Conservation (phyloP, 2,329 filamentous ascomycete genomes). For the Claviceps pazoutovae region DNA sequence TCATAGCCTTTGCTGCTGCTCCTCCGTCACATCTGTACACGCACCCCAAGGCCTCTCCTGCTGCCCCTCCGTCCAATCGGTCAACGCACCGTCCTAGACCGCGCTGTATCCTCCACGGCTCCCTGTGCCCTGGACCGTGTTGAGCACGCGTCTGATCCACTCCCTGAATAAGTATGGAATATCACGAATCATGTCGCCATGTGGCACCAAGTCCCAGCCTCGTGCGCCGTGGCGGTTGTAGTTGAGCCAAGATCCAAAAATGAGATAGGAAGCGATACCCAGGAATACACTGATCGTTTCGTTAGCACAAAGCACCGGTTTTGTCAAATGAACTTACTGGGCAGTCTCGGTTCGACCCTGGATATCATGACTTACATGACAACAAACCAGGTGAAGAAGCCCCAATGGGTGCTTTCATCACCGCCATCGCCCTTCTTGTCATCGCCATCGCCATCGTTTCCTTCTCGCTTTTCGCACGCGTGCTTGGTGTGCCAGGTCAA, state of each 20-base stretch:
- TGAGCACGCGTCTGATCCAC: conserved; percentile 65
- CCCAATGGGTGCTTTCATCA: conserved; percentile 52
- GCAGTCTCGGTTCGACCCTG: background rate
- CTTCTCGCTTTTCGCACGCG: conserved; percentile 52
- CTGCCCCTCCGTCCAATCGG: background rate
- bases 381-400: conserved; percentile 95
- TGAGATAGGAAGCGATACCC: conserved; percentile 74
- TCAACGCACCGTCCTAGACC: conserved; percentile 39
- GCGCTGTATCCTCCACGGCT: conserved; percentile 88
- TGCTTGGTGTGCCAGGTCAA: conserved; percentile 80
- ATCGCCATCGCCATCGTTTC: conserved; percentile 25
- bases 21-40: background rate
- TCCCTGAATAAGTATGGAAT: conserved; percentile 87
- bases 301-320: background rate
- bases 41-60: background rate
- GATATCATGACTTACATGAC: conserved; percentile 56
- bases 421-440: conserved; percentile 27
- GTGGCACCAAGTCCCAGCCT: conserved; percentile 88
- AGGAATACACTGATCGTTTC: conserved; percentile 56
- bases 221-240: conserved; percentile 93
- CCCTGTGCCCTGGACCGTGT: conserved; percentile 71
- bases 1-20: background rate
- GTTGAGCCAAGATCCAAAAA: conserved; percentile 97
- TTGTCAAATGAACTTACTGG: too few relatives aligned
- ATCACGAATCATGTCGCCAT: conserved; percentile 84